Conservation (phyloP, 2,329 filamentous ascomycete genomes). For the Cryphonectria nitschkei region DNA sequence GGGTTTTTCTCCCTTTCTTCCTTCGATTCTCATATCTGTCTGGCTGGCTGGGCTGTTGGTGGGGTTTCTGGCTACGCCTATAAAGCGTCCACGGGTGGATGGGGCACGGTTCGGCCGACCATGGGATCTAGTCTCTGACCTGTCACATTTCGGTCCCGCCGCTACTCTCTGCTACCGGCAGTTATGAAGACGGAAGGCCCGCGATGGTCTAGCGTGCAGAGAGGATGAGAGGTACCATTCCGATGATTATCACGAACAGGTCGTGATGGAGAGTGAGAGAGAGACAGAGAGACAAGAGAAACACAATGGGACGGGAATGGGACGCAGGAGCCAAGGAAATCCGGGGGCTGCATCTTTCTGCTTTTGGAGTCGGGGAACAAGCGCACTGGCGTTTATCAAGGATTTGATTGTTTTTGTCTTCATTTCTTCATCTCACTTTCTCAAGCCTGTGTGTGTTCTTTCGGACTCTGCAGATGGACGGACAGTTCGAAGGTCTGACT, state of each 20-base stretch:
- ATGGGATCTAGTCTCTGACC: not conserved
- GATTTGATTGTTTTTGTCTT: slow-evolving; percentile 4
- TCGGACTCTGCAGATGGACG: not conserved
- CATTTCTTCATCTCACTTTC: not conserved
- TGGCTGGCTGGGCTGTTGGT: slow-evolving; percentile 13
- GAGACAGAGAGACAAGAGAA: not conserved
- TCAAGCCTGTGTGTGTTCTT: not conserved
- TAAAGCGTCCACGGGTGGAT: slow-evolving; percentile 6
- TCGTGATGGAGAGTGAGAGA: not conserved
- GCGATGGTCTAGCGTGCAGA: not conserved
- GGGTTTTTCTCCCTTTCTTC: no score
- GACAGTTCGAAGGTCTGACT: not conserved
- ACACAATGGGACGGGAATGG: slow-evolving; percentile 11
- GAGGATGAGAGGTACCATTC: not conserved
- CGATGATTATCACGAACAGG: slow-evolving; percentile 11
- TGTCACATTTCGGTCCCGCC: not conserved
- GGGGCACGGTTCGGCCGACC: slow-evolving; percentile 15
- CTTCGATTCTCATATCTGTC: slow-evolving; percentile 17
- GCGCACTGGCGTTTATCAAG: slow-evolving; percentile 20
- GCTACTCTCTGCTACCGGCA: slow-evolving; percentile 8
- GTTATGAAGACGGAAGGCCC: not conserved
- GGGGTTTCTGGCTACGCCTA: slow-evolving; percentile 17
- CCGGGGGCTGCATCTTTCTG: slow-evolving; percentile 1
- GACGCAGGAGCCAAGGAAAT: not conserved
- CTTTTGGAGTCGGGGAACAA: slow-evolving; percentile 20